A percentile compares a stretch with the other conserved stretches of the same genome.
phyloP scores from a whole-genome alignment of 805 yeast species.

The Starmerella geochares region DNA sequence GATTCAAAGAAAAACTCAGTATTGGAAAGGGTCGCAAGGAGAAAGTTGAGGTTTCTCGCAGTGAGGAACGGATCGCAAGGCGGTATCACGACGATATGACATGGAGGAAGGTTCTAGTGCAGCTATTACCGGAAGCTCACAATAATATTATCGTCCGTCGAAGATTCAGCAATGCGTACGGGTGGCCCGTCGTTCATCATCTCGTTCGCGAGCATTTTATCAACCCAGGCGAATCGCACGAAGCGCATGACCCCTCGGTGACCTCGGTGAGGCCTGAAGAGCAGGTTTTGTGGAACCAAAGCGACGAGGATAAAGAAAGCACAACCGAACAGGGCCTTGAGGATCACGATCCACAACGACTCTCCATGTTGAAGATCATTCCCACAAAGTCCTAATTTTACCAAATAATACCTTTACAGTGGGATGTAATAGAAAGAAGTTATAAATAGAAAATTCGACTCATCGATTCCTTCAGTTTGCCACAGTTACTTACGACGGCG shows the following conservation, averaged over 20 bases:
- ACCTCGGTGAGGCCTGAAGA: neutral
- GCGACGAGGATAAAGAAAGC: constrained; percentile 10
- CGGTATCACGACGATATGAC: constrained; percentile 73
- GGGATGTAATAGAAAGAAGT: no score
- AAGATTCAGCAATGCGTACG: constrained; percentile 83
- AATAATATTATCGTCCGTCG: constrained; percentile 85
- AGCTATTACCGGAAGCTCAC: constrained; percentile 85
- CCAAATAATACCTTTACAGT: no score
- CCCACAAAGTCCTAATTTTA: constrained; percentile 3
- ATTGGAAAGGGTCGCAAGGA: constrained; percentile 10
- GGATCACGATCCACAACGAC: constrained; percentile 17
- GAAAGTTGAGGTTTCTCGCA: constrained; percentile 32
- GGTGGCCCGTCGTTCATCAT: constrained; percentile 89
- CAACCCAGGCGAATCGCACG: constrained; percentile 3
- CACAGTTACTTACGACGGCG: constrained; percentile 2
- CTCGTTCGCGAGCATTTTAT: constrained; percentile 56
- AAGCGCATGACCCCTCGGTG: neutral
- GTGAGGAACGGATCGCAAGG: constrained; percentile 76
- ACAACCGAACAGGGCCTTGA: constrained; percentile 4
- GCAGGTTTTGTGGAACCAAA: constrained; percentile 14
- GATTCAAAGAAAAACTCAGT: constrained; percentile 25
- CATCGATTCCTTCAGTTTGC: neutral
- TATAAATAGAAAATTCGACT: no score
- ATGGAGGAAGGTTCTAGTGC: constrained; percentile 88
- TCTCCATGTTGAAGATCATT: constrained; percentile 18